These are phyloP conservation scores for Shiraia bambusicola DNA, from an alignment of 2,329 filamentous ascomycete species.

Conservation along the genomic window DNA sequence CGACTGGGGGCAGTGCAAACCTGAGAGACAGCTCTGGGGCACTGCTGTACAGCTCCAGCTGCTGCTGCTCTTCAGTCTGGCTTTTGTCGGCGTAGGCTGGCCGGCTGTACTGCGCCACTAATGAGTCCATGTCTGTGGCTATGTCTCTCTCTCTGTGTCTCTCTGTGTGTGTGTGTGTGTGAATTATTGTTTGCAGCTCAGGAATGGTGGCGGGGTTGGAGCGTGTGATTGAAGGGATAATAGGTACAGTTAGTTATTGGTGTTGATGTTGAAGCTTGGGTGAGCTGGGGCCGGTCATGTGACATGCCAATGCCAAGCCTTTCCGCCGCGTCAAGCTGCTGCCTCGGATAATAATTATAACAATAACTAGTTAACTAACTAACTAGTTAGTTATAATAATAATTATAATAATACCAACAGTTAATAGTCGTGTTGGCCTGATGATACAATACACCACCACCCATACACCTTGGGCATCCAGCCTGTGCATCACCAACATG, in stretches of 20 bases:
- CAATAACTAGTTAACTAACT: no score
- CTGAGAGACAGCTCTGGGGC: slow-evolving; percentile 80
- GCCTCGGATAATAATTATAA: no score
- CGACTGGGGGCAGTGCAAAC: slow-evolving; percentile 91
- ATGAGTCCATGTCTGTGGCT: slow-evolving; percentile 71
- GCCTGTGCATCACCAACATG: no score
- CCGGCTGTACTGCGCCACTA: slow-evolving; percentile 89
- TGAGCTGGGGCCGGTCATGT: slow-evolving; percentile 22
- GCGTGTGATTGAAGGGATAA: slow-evolving; percentile 16
- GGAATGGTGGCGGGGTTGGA: slow-evolving; percentile 13
- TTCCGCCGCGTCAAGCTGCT: slow-evolving; percentile 23
- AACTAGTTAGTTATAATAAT: no score
- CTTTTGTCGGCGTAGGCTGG: slow-evolving; percentile 73
- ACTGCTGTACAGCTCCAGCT: slow-evolving; percentile 68
- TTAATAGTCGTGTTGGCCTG: no score
- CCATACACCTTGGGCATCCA: no score
- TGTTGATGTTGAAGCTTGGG: slow-evolving; percentile 25
- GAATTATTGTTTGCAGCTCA: no score
- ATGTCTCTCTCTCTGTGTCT: slow-evolving; percentile 8
- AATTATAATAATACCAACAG: no score
- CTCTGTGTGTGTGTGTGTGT: slow-evolving; percentile 4
- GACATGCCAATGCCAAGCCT: slow-evolving; percentile 16
- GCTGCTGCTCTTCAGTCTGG: slow-evolving; percentile 70
- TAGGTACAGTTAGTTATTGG: no score
- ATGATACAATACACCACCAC: no score